Base-by-base conservation (phyloP, 2,329 filamentous ascomycete genomes). In the Akanthomyces muscarius region DNA sequence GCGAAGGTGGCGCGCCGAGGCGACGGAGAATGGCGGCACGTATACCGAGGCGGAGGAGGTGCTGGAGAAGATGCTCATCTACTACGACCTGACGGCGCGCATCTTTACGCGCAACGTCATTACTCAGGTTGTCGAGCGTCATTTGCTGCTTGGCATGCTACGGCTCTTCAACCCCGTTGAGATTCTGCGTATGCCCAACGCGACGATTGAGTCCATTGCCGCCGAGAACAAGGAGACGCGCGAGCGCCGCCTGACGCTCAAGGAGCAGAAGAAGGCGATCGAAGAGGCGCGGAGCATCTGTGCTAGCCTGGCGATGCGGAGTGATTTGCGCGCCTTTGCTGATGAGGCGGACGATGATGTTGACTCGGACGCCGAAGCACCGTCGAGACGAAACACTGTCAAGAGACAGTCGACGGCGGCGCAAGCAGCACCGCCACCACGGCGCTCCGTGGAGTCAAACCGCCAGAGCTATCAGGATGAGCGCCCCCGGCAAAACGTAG, bases 61-160 rank as follows among this genome's bases (percentile, higher is more conserved):
- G 0, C 68, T 83, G 30, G 81, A 83, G 70, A 83, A 83, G 74
- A 83, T 83, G 81, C 73, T 83, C 59, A 83, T 83, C 65, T 83
- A 81, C 72, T 83, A 83, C 65, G 80, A 83, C 45, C 75, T 83
- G 10, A 81, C 80, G 2, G 79, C 80, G 7, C 80, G 81, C 68
- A 80, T 79, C 55, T 83, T 82, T 64, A 82, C 80, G 33, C 75
- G 81, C 61, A 83, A 83, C 65, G 76, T 81, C 62, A 82, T 83
- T 61, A 82, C 80, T 0, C 81, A 83, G 64, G 80, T 83, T 0
- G 77, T 81, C 0, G 81, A 83, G 69, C 76, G 81, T 0, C 81
- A 83, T 62, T 71, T 83, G 3, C 74, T 83, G 13, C 76, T 82
- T 45, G 80, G 81, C 36, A 81, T 83, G 78, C 77, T 82, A 54